Base-by-base conservation (phyloP, 2,329 filamentous ascomycete species). In the Colletotrichum sp. region DNA sequence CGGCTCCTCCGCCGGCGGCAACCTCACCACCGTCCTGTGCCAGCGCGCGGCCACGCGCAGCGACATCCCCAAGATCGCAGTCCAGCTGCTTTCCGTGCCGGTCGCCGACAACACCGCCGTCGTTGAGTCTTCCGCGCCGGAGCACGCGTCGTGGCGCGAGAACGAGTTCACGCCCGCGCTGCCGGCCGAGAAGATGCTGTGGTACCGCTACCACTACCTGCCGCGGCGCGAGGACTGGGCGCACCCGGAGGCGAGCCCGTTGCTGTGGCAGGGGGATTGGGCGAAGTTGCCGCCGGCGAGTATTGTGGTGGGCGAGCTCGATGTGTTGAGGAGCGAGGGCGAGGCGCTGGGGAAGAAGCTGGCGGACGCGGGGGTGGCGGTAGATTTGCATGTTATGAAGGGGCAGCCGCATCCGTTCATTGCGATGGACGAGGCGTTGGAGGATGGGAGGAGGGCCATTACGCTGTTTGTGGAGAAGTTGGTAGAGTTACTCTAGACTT, bases 101-200 rank as follows among this genome's bases (percentile, higher is more conserved):
- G 90, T 92, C 9, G 89, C 86, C 44, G 90, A 92, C 81, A 92
- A 92, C 82, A 91, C 89, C 1, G 90, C 90, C 8, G 90, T 88
- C 2, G 89, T 89, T 8, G 83, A 83, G 16, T 70, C 74, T 0
- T 39, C 70, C 10, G 79, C 71, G 34, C 89, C 74, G 18, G 80
- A 76, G 63, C 89, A 85, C 72, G 79, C 81, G 2, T 88, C 89
- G 5, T 92, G 89, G 85, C 84, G 81, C 18, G 85, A 87, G 60
- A 90, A 90, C 79, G 84, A 91, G 78, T 84, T 87, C 79, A 86
- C 87, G 0, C 87, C 90, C 1, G 89, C 90, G 0, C 84, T 92
- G 3, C 88, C 90, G 0, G 89, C 90, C 0, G 83, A 83, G 5
- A 92, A 92, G 81, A 92, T 92, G 90, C 80, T 90, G 65, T 92